A percentile compares a stretch with the other conserved stretches of the same genome.
phyloP scores from a whole-genome alignment of 768 basidiomycete genomes.

The Psilocybe azurescens region DNA sequence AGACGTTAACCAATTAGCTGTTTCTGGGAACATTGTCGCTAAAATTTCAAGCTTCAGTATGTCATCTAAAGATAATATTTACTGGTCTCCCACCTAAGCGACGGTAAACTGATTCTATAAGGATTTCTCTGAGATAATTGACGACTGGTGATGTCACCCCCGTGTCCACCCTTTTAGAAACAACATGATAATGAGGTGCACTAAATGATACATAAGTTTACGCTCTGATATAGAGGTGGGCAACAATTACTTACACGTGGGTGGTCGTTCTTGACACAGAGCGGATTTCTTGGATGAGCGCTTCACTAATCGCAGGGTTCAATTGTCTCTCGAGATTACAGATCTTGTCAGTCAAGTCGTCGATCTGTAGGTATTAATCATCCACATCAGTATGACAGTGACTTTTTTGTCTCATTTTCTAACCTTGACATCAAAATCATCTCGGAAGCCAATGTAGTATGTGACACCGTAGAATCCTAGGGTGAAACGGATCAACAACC shows the following conservation, averaged over 20 bases:
- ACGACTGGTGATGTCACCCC: conserved; percentile 37
- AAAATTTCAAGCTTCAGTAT: conserved; percentile 1
- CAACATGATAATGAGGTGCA: conserved; percentile 63
- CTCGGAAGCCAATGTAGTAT: conserved; percentile 67
- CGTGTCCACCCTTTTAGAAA: conserved; percentile 42
- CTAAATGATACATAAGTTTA: conserved; percentile 31
- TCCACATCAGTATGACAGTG: background rate
- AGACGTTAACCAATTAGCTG: conserved; percentile 59
- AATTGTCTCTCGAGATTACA: conserved; percentile 49
- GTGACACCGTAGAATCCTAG: conserved; percentile 64
- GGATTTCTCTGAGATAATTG: conserved; percentile 49
- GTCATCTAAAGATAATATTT: background rate
- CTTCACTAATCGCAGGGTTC: conserved; percentile 36
- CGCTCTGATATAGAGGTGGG: background rate
- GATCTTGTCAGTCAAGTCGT: conserved; percentile 56
- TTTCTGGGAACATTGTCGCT: conserved; percentile 70
- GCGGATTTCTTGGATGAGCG: conserved; percentile 46
- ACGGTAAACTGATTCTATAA: conserved; percentile 70
- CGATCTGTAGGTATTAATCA: conserved; percentile 29
- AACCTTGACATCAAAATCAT: conserved; percentile 56
- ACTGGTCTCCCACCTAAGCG: conserved; percentile 47
- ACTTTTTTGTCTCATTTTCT: background rate
- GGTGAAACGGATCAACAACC: background rate
- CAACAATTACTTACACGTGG: conserved; percentile 54
- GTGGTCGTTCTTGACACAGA: conserved; percentile 46